Base-by-base conservation (phyloP, 768 basidiomycete genomes). In the Lactifluus rugatus region DNA sequence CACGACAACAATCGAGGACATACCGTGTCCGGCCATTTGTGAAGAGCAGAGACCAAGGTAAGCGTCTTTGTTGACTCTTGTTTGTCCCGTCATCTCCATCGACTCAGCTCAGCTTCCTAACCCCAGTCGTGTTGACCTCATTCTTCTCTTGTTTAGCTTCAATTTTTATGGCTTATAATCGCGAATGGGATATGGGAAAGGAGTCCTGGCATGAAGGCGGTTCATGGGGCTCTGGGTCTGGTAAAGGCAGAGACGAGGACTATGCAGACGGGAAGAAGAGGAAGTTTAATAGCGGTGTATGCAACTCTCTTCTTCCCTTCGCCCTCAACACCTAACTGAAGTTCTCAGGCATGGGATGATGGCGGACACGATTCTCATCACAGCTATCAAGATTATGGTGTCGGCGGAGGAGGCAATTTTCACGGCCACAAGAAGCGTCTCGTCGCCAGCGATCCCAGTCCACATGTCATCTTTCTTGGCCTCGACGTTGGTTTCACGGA, bases 381-480 rank as follows among this genome's bases (percentile, higher is more conserved):
- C 36, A 66, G 69, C 34, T 58, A 70, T 54, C 67, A 68, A 48
- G 65, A 52, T 56, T 69, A 69, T 56, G 60, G 62, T n/a, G 62
- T 45, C 16, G 56, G 32, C 2, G 60, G 60, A 32, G 48, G 39
- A 10, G 56, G 48, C 10, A 56, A 56, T 4, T 62, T 56, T 47
- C 61, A 64, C 42, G 57, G 73, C 63, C 69, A 68, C 68, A 89
- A 89, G 76, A 89, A 90, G 70, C 86, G 89, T 53, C 77, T 89
- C 42, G 76, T 81, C 57, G 86, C 89, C 31, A 93, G 89, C 54
- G 89, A 91, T 70, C 85, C 89, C 48, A 91, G 88, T 69, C 83
- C 85, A 46, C 93, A 97, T 74, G 89, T 97, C 69, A 95, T 96
- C 68, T 95, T 96, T 72, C 83, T 97, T 61, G 93, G 93, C 56